These are phyloP conservation scores for Globisporangium abappressorium DNA, from an alignment of 352 stramenopile species.

Conservation along the genomic window DNA sequence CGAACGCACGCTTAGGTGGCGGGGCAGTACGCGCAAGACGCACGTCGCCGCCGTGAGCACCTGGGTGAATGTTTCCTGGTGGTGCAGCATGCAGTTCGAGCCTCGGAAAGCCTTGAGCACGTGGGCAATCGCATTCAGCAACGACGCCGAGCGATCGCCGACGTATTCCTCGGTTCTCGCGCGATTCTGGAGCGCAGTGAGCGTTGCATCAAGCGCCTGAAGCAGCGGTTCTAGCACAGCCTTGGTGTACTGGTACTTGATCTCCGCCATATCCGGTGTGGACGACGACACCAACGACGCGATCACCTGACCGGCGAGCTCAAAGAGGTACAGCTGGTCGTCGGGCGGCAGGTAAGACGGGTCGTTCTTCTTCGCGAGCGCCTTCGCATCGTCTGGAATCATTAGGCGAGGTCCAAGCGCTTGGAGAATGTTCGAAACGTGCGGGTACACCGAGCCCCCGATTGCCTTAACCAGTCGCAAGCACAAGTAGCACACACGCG, in stretches of 20 bases:
- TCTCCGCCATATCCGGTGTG: conserved; percentile 37
- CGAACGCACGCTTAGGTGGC: conserved; percentile 52
- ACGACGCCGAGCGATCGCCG: conserved; percentile 45
- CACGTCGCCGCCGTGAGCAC: conserved; percentile 61
- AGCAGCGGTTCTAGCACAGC: conserved; percentile 71
- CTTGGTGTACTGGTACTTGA: conserved; percentile 78
- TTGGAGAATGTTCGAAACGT: conserved; percentile 68
- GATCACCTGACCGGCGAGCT: conserved; percentile 82
- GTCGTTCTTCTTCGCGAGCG: conserved; percentile 34
- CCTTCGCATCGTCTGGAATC: conserved; percentile 41
- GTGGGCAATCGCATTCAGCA: conserved; percentile 80
- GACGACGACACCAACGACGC: conserved; percentile 40
- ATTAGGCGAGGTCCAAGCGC: conserved; percentile 65
- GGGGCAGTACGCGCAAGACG: conserved; percentile 52
- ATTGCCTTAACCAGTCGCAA: conserved; percentile 80
- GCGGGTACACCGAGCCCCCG: conserved; percentile 60
- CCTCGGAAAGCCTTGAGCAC: conserved; percentile 82
- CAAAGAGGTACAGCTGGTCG: conserved; percentile 85
- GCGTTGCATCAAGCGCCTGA: conserved; percentile 53
- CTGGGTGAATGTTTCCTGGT: conserved; percentile 74
- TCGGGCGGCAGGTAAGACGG: conserved; percentile 60
- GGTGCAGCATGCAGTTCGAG: conserved; percentile 65
- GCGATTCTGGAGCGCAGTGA: conserved; percentile 30
- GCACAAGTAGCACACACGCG: conserved; percentile 82
- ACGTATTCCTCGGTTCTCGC: conserved; percentile 36